phyloP scores from a whole-genome alignment of 352 stramenopile genomes.

The Pythium diclinum region DNA sequence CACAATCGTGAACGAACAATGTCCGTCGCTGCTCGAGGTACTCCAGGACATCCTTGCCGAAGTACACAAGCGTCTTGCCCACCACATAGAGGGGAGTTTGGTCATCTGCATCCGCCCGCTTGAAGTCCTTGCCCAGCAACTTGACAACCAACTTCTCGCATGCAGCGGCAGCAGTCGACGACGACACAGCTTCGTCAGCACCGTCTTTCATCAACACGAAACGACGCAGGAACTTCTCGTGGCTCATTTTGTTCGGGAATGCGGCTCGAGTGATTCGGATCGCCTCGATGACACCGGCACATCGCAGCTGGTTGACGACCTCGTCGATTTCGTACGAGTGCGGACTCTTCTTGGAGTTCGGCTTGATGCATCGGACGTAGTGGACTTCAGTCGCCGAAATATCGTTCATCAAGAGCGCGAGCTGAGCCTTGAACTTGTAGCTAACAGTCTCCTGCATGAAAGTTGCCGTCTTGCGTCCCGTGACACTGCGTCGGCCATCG shows the following conservation, averaged over 20 bases:
- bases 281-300: slow-evolving; percentile 87
- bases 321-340: slow-evolving; percentile 80
- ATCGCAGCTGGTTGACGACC: slow-evolving; percentile 87
- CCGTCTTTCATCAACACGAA: slow-evolving; percentile 74
- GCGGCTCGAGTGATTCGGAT: slow-evolving; percentile 88
- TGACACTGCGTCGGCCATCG: slow-evolving; percentile 37
- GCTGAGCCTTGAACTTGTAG: slow-evolving; percentile 88
- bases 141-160: slow-evolving; percentile 56
- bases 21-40: slow-evolving; percentile 79
- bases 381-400: slow-evolving; percentile 84
- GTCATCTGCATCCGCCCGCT: slow-evolving; percentile 32
- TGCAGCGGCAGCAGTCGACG: slow-evolving; percentile 56
- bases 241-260: slow-evolving; percentile 93
- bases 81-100: slow-evolving; percentile 64
- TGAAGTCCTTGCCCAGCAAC: slow-evolving; percentile 50
- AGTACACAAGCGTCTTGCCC: slow-evolving; percentile 91
- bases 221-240: slow-evolving; percentile 85
- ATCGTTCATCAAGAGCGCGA: slow-evolving; percentile 82
- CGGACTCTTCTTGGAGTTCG: slow-evolving; percentile 81
- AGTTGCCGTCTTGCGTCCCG: slow-evolving; percentile 58
- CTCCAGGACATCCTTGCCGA: slow-evolving; percentile 91
- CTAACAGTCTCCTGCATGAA: slow-evolving; percentile 89
- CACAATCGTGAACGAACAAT: slow-evolving; percentile 66
- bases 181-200: slow-evolving; percentile 20
- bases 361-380: slow-evolving; percentile 92